A percentile compares a stretch with the other conserved stretches of the same genome.
Conservation (phyloP, 805 yeast species). For the baker's yeast (Saccharomyces cerevisiae) region DNA sequence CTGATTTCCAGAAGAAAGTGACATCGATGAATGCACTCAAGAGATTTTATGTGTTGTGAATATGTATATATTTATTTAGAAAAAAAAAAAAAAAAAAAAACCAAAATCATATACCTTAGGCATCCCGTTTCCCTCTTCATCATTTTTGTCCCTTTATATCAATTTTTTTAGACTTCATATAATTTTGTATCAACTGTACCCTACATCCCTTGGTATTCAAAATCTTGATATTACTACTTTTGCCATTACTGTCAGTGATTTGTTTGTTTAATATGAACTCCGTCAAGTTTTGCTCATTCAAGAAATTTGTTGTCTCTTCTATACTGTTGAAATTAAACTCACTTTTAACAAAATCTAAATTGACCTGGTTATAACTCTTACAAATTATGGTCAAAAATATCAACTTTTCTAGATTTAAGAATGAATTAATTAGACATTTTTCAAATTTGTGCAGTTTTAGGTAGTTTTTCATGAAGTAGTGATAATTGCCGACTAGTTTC, state of each 20-base stretch:
- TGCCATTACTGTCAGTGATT: conserved; percentile 7
- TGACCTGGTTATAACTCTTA: conserved; percentile 45
- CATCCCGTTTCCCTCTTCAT: not conserved
- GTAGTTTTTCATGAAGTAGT: conserved; percentile 41
- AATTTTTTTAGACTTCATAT: conserved; percentile 43
- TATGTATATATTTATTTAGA: conserved; percentile 25
- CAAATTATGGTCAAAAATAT: conserved; percentile 48
- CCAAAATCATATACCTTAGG: not conserved
- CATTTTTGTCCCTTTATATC: conserved; percentile 81
- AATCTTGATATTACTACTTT: conserved; percentile 25
- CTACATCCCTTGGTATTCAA: conserved; percentile 32
- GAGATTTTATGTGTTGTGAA: not conserved
- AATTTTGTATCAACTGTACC: conserved; percentile 31
- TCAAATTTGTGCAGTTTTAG: conserved; percentile 35
- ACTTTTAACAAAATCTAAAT: conserved; percentile 31
- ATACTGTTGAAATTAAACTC: conserved; percentile 36
- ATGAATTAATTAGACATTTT: conserved; percentile 41
- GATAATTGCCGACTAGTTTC: conserved; percentile 41
- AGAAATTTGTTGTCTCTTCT: conserved; percentile 36
- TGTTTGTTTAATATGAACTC: conserved; percentile 26
- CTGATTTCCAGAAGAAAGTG: not conserved
- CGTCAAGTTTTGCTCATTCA: conserved; percentile 34
- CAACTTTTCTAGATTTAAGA: conserved; percentile 51
- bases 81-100: no score
- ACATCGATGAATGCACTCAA: not conserved